Evolutionary conservation across 495 filamentous ascomycete species (phyloP).

Genomic region (Endocarpon pusillum): DNA sequence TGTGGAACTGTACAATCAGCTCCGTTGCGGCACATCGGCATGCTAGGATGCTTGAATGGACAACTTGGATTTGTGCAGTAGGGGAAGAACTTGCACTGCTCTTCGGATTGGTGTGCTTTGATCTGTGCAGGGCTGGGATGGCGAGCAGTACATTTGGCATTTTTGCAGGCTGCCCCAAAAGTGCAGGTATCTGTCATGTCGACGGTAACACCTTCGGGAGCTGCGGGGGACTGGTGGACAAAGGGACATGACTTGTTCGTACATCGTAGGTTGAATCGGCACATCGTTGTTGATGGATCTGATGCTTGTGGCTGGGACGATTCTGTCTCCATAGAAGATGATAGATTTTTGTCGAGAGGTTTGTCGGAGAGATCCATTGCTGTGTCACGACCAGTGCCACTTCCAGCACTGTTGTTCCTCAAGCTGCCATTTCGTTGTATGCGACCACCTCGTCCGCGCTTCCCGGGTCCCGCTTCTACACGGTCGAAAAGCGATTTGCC

Average conservation of each 20-base stretch:
- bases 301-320: slow-evolving; percentile 9
- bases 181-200: slow-evolving; percentile 68
- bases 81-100: slow-evolving; percentile 86
- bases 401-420: slow-evolving; percentile 9
- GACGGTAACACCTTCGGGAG: slow-evolving; percentile 60
- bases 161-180: slow-evolving; percentile 84
- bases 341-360: slow-evolving; percentile 27
- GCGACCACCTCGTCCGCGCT: no score
- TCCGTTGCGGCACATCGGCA: slow-evolving; percentile 80
- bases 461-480: slow-evolving; percentile 25
- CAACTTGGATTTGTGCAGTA: slow-evolving; percentile 81
- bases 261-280: slow-evolving; percentile 78
- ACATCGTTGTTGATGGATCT: slow-evolving; percentile 21
- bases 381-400: no score
- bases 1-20: slow-evolving; percentile 68
- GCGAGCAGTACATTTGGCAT: slow-evolving; percentile 76
- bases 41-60: slow-evolving; percentile 67
- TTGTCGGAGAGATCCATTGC: slow-evolving; percentile 19
- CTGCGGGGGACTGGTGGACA: slow-evolving; percentile 86
- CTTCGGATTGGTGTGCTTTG: slow-evolving; percentile 56
- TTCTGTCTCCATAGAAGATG: slow-evolving; percentile 32
- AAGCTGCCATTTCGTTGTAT: no score
- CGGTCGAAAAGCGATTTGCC: slow-evolving; percentile 69
- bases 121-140: slow-evolving; percentile 84
- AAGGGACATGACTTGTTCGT: slow-evolving; percentile 79